These are phyloP conservation scores for Diplogelasinospora grovesii DNA, from an alignment of 495 filamentous ascomycete species.

Conservation along the genomic window DNA sequence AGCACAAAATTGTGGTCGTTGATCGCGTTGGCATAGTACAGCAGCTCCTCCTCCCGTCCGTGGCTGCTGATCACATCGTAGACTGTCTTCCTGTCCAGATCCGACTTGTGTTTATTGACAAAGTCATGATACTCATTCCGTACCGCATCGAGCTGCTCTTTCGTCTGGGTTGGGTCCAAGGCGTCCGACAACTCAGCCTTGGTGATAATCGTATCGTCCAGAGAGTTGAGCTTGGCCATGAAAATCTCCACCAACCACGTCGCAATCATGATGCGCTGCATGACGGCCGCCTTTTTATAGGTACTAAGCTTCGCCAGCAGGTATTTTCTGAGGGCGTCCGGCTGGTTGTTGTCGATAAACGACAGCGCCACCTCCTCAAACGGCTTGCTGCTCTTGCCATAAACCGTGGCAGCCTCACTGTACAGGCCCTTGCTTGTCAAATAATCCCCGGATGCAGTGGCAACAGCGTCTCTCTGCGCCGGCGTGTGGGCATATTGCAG, in stretches of 20 bases:
- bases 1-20: conserved; percentile 93
- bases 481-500: conserved; percentile 67
- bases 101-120: conserved; percentile 69
- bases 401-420: conserved; percentile 78
- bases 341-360: conserved; percentile 82
- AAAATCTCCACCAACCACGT: conserved; percentile 94
- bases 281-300: conserved; percentile 74
- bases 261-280: conserved; percentile 93
- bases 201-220: conserved; percentile 90
- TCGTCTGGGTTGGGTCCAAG: conserved; percentile 59
- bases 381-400: conserved; percentile 90
- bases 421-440: conserved; percentile 72
- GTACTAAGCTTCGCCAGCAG: conserved; percentile 74
- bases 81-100: conserved; percentile 83
- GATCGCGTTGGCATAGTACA: conserved; percentile 79
- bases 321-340: conserved; percentile 88
- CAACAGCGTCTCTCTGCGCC: conserved; percentile 78
- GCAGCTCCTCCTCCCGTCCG: conserved; percentile 83
- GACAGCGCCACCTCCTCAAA: conserved; percentile 92
- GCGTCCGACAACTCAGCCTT: conserved; percentile 75
- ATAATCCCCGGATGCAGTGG: conserved; percentile 83
- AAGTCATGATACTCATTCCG: conserved; percentile 83
- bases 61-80: conserved; percentile 97
- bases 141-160: conserved; percentile 61
- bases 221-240: conserved; percentile 92